Evolutionary conservation across 2,329 filamentous ascomycete genomes (phyloP), one percentile per base, ranked within the genome.

Genomic region (Botryosphaeria agaves): DNA sequence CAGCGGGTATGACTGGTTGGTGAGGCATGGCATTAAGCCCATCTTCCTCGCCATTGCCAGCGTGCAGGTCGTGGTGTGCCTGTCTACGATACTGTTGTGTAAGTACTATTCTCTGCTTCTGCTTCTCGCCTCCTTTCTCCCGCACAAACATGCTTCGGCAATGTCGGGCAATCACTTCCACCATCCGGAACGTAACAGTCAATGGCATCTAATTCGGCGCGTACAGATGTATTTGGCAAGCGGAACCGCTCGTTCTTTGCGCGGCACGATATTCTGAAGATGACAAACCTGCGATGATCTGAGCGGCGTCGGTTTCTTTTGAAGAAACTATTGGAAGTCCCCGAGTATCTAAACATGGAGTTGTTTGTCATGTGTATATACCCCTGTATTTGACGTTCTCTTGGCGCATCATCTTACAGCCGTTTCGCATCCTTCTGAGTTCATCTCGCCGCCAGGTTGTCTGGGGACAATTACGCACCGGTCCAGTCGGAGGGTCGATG

Each of bases 1-100:
- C 49, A 77, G 71, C 41, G 83, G 82, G 1, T 92, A 82, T 44
- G 64, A 84, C 34, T 94, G 87, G 85, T 63, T 93, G 16, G 63
- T 77, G 7, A 40, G 56, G 1, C 47, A 49, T 6, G 71, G 71
- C 2, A 69, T 75, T n/a, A 68, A 72, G 35, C 62, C 66, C 28
- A 58, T 69, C 0, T 87, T 94, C 53, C 64, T 78, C 32, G 65
- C 69, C 14, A 66, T 93, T 28, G 75, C 71, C 2, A 77, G 72
- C 20, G 72, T 91, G 12, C 83, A 94, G 55, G 64, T 92, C 0
- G 73, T 62, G 2, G 61, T 92, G 29, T 93, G 83, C 50, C 49
- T 76, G 29, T 49, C 79, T 38, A 83, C 73, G 31, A 64, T 93
- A 34, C 79, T 81, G 0, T 69, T 76, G 66, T 76, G 82, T 91